These are phyloP conservation scores for Salix viminalis DNA, from an alignment of 345 rosid genomes.

Conservation along the genomic window DNA sequence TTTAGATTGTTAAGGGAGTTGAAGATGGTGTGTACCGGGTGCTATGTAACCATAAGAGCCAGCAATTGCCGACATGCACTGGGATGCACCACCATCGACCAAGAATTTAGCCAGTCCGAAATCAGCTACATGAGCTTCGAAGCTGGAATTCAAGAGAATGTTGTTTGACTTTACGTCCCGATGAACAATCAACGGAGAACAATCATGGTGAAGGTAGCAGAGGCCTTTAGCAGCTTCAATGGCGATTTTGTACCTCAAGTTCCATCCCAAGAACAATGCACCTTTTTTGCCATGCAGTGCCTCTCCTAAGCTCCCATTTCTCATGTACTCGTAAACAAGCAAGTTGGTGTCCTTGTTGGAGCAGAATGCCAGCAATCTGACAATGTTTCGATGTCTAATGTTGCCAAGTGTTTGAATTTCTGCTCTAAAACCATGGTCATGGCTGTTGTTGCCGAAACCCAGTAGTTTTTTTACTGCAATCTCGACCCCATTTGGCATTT, in stretches of 20 bases:
- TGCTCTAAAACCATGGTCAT: slow-evolving; percentile 80
- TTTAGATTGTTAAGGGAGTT: background rate
- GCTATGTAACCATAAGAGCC: slow-evolving; percentile 98
- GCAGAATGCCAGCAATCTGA: slow-evolving; percentile 75
- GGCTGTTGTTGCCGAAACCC: slow-evolving; percentile 54
- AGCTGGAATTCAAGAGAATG: slow-evolving; percentile 71
- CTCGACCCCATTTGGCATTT: slow-evolving; percentile 81
- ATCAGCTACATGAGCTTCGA: slow-evolving; percentile 97
- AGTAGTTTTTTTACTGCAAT: slow-evolving; percentile 79
- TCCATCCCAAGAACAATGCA: slow-evolving; percentile 54
- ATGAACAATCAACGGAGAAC: slow-evolving; percentile 82
- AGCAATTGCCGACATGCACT: slow-evolving; percentile 95
- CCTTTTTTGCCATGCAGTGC: slow-evolving; percentile 81
- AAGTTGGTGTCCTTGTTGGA: slow-evolving; percentile 78
- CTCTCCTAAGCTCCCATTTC: slow-evolving; percentile 90
- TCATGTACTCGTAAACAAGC: slow-evolving; percentile 90
- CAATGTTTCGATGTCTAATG: slow-evolving; percentile 89
- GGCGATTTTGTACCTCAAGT: slow-evolving; percentile 71
- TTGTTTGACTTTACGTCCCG: slow-evolving; percentile 93
- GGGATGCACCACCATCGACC: slow-evolving; percentile 69
- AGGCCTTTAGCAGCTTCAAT: slow-evolving; percentile 86
- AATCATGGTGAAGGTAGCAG: slow-evolving; percentile 93
- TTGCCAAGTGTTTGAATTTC: slow-evolving; percentile 83
- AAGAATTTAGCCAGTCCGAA: slow-evolving; percentile 90
- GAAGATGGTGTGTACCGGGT: slow-evolving; percentile 54